phyloP scores from a whole-genome alignment of 2,329 filamentous ascomycete genomes.

The Scedosporium apiospermum region DNA sequence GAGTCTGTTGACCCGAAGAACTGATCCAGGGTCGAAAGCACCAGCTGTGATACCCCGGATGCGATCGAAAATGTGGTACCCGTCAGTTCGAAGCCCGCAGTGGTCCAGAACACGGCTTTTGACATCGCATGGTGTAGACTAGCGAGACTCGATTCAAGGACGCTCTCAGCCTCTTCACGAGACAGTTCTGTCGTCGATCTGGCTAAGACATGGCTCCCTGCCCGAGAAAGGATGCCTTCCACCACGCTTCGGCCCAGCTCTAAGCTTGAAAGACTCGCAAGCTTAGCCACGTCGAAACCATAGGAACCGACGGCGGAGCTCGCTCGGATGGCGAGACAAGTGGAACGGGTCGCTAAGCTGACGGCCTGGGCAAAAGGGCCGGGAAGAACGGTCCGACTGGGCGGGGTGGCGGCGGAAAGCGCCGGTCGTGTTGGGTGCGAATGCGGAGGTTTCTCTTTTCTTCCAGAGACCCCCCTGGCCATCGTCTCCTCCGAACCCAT shows the following conservation, averaged over 20 bases:
- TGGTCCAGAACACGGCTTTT: constrained; percentile 51
- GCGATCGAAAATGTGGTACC: constrained; percentile 43
- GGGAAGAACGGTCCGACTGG: constrained; percentile 44
- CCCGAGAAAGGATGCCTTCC: constrained; percentile 42
- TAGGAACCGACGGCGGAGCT: constrained; percentile 42
- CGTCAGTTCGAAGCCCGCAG: constrained; percentile 50
- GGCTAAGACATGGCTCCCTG: constrained; percentile 38
- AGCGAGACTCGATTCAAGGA: constrained; percentile 47
- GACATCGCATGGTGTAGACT: constrained; percentile 48
- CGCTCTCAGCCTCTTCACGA: constrained; percentile 42
- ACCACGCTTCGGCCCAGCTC: constrained; percentile 46
- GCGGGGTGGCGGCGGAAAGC: background rate
- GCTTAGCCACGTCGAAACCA: constrained; percentile 41
- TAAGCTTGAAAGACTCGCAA: constrained; percentile 47
- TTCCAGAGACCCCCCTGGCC: background rate
- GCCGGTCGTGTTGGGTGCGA: background rate
- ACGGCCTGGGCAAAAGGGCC: constrained; percentile 46
- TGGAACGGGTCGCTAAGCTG: constrained; percentile 51
- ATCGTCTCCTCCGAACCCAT: background rate
- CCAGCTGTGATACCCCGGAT: constrained; percentile 47
- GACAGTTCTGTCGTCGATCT: constrained; percentile 36
- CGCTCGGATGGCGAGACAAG: constrained; percentile 45
- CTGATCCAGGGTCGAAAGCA: constrained; percentile 51
- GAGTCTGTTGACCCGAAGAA: constrained; percentile 62
- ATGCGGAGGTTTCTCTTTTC: background rate